Percentiles rank a stretch among this genome's conserved stretches.
These are phyloP conservation scores for Microascus cirrosus DNA, from an alignment of 2,329 filamentous ascomycete species.

Conservation along the genomic window DNA sequence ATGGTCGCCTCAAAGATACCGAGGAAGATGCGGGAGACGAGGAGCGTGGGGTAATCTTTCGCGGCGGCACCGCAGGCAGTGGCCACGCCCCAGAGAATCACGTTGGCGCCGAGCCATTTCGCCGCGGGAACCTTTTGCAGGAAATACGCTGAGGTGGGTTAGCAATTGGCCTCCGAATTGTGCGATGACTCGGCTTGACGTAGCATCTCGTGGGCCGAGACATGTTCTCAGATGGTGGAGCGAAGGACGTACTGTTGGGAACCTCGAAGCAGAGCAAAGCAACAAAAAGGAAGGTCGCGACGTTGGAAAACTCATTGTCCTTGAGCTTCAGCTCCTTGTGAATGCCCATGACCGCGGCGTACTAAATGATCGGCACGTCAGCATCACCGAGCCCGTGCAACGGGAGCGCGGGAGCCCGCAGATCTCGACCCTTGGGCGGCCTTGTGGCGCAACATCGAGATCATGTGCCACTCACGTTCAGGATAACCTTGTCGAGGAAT, in stretches of 20 bases:
- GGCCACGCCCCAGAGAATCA: slow-evolving; percentile 40
- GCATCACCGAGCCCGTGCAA: neutral
- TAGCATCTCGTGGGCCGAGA: neutral
- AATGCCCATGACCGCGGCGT: slow-evolving; percentile 56
- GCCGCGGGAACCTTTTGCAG: slow-evolving; percentile 49
- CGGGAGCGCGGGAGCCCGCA: neutral
- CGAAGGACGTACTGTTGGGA: slow-evolving; percentile 35
- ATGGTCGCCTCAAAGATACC: slow-evolving; percentile 35
- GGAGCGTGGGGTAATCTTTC: slow-evolving; percentile 9
- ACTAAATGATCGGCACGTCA: slow-evolving; percentile 24
- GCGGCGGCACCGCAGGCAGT: slow-evolving; percentile 13
- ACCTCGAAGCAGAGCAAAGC: slow-evolving; percentile 48
- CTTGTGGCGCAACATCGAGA: neutral
- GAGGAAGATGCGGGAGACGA: slow-evolving; percentile 29
- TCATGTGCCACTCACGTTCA: slow-evolving; percentile 36
- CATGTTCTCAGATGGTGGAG: neutral
- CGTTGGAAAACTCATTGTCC: slow-evolving; percentile 51
- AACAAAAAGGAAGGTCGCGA: slow-evolving; percentile 53
- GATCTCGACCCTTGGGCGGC: neutral
- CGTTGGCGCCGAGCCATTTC: slow-evolving; percentile 49
- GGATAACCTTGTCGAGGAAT: slow-evolving; percentile 52
- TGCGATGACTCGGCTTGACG: neutral
- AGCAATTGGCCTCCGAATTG: neutral
- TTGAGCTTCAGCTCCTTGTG: slow-evolving; percentile 38
- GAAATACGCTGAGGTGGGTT: slow-evolving; percentile 30